Evolutionary conservation across 1,284 basidiomycete species (phyloP).

Genomic region (Malassezia brasiliensis): DNA sequence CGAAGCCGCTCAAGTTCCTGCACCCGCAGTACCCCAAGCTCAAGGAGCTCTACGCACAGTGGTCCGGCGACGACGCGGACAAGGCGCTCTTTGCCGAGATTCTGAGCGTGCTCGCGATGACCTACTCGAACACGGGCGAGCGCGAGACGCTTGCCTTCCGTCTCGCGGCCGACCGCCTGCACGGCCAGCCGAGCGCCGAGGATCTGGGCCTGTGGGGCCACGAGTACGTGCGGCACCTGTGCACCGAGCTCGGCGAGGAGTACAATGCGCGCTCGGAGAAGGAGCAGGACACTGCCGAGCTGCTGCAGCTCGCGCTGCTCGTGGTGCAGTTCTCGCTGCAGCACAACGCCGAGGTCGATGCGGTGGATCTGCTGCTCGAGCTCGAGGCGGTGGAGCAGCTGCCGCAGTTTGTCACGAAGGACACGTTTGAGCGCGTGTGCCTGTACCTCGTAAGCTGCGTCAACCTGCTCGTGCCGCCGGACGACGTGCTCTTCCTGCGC

Average conservation of each 20-base stretch:
- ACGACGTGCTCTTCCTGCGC: constrained; percentile 79
- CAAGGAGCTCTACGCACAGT: constrained; percentile 38
- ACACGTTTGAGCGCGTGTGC: constrained; percentile 87
- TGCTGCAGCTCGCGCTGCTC: constrained; percentile 64
- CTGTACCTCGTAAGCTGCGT: constrained; percentile 97
- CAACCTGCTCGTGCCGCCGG: constrained; percentile 80
- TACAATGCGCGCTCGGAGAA: constrained; percentile 54
- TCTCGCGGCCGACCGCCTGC: constrained; percentile 29
- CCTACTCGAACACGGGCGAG: constrained; percentile 89
- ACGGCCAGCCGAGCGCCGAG: constrained; percentile 28
- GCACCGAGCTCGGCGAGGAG: constrained; percentile 91
- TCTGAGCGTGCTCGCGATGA: constrained; percentile 98
- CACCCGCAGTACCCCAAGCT: constrained; percentile 87
- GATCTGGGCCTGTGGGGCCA: constrained; percentile 96
- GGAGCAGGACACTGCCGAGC: constrained; percentile 28
- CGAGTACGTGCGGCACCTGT: constrained; percentile 94
- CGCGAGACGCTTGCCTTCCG: constrained; percentile 68
- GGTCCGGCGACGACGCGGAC: constrained; percentile 31
- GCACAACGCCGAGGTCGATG: constrained; percentile 97
- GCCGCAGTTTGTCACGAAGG: constrained; percentile 52
- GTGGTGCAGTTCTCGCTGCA: constrained; percentile 83
- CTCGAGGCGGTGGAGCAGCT: constrained; percentile 71
- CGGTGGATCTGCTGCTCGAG: constrained; percentile 89
- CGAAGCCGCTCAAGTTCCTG: constrained; percentile 97
- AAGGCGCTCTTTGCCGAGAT: constrained; percentile 95